Base-by-base conservation (phyloP, 2,329 filamentous ascomycete species). In the Eutypella sp. region DNA sequence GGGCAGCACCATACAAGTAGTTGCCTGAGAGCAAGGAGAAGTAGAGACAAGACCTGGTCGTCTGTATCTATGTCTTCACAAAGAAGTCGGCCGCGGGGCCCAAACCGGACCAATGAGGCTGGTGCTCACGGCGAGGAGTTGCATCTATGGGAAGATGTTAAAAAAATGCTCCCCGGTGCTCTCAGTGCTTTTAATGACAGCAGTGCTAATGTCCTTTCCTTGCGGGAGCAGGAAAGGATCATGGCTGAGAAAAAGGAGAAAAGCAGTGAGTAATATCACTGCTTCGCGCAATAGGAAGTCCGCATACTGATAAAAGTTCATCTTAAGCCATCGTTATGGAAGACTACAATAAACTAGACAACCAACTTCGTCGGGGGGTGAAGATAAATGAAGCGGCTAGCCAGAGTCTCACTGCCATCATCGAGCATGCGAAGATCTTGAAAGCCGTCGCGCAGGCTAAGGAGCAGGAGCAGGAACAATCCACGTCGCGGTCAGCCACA, bases 61-160 rank as follows among this genome's bases (percentile, higher is more conserved):
- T n/a, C n/a, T n/a, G n/a, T n/a, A n/a, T n/a, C n/a, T 22, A 64
- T 61, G 60, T 59, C 59, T 25, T 62, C 60, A 3, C 57, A 61
- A 37, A 56, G 57, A 15, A 63, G 62, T 41, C 57, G 62, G 16
- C 62, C 57, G n/a, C 55, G 62, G 23, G 60, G 58, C 1, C 51
- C 55, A 4, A 64, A 62, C 46, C 65, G 70, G 40, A 71, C 69
- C 42, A 69, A 63, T 43, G 66, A 65, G 43, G 51, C 57, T 7
- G 50, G 64, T 33, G 63, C 62, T 47, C 67, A 69, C 47, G 70
- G 69, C 33, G 70, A 73, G 47, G 70, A 73, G 46, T 57, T 69
- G 7, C 56, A 59, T 36, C 54, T 70, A 10, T 73, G 70, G 70
- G 62, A 67, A 42, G 63, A 61, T 24, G 55, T 66, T 50, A 67